A percentile compares a stretch with the other conserved stretches of the same genome.
Evolutionary conservation across 2,329 filamentous ascomycete species (phyloP).

Genomic region (Claviceps pazoutovae): DNA sequence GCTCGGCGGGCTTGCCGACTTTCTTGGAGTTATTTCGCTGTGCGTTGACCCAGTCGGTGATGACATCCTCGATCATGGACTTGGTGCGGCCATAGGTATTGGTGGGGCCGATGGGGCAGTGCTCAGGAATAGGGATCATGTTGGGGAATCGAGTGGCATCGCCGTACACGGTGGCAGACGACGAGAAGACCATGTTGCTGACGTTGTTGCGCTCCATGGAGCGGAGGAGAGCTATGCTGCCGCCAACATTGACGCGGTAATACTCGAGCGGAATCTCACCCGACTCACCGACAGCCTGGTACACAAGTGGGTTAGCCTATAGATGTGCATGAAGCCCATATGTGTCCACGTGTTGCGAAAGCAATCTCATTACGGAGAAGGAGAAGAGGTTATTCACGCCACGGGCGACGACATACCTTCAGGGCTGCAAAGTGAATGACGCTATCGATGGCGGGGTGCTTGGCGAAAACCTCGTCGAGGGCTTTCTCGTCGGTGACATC

Average conservation of each 20-base stretch:
- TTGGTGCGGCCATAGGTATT: slow-evolving; percentile 98
- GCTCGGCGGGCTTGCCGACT: slow-evolving; percentile 58
- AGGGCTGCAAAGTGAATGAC: slow-evolving; percentile 98
- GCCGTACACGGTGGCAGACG: slow-evolving; percentile 94
- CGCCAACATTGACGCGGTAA: slow-evolving; percentile 92
- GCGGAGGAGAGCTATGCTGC: slow-evolving; percentile 73
- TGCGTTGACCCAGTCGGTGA: slow-evolving; percentile 79
- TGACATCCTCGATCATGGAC: slow-evolving; percentile 78
- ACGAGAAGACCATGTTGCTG: slow-evolving; percentile 95
- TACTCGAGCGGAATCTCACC: slow-evolving; percentile 90
- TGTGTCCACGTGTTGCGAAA: background rate
- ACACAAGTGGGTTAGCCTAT: background rate
- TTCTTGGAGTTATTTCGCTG: slow-evolving; percentile 75
- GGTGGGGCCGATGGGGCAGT: slow-evolving; percentile 89
- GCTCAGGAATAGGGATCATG: slow-evolving; percentile 98
- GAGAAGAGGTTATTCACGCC: background rate
- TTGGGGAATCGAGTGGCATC: slow-evolving; percentile 90
- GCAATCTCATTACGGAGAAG: background rate
- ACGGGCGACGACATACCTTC: slow-evolving; percentile 46
- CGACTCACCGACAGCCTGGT: slow-evolving; percentile 86
- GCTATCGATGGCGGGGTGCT: slow-evolving; percentile 87
- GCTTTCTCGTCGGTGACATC: slow-evolving; percentile 79
- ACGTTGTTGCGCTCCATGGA: slow-evolving; percentile 86
- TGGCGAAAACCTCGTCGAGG: slow-evolving; percentile 75
- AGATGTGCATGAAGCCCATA: background rate